phyloP scores from a whole-genome alignment of 2,329 filamentous ascomycete genomes.

The Hypoxylon sp. region DNA sequence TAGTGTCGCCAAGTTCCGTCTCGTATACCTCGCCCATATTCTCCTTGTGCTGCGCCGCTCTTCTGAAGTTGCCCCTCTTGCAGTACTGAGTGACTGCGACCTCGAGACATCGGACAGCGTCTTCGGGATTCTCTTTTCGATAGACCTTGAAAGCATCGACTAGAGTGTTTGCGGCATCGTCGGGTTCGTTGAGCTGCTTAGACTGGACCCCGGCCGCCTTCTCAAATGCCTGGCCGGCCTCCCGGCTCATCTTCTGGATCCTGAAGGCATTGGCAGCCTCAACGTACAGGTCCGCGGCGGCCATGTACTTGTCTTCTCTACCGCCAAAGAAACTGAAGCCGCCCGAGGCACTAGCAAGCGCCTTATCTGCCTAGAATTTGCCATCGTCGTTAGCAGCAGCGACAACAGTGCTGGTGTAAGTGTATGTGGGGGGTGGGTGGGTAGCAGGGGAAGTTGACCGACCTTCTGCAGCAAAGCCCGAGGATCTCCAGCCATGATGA shows the following conservation, averaged over 20 bases:
- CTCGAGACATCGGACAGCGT: conserved; percentile 82
- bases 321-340: conserved; percentile 93
- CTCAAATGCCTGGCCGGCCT: conserved; percentile 88
- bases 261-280: conserved; percentile 93
- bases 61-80: conserved; percentile 85
- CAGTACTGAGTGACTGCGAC: conserved; percentile 87
- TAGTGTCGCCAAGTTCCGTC: conserved; percentile 78
- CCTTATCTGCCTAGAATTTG: conserved; percentile 81
- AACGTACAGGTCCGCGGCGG: conserved; percentile 85
- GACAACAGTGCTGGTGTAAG: conserved; percentile 29
- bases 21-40: conserved; percentile 87
- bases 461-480: conserved; percentile 82
- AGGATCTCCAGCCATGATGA: conserved; percentile 76
- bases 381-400: conserved; percentile 29
- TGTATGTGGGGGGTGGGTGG: conserved; percentile 31
- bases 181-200: conserved; percentile 84
- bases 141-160: conserved; percentile 96
- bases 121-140: conserved; percentile 81
- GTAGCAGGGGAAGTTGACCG: conserved; percentile 43
- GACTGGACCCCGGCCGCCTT: conserved; percentile 82
- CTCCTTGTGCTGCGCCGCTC: conserved; percentile 91
- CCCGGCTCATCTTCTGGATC: conserved; percentile 82
- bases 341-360: conserved; percentile 73
- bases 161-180: conserved; percentile 88
- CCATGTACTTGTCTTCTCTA: conserved; percentile 85